phyloP scores from a whole-genome alignment of 441 rosid genomes.

The Cnidoscolus chayamansa region DNA sequence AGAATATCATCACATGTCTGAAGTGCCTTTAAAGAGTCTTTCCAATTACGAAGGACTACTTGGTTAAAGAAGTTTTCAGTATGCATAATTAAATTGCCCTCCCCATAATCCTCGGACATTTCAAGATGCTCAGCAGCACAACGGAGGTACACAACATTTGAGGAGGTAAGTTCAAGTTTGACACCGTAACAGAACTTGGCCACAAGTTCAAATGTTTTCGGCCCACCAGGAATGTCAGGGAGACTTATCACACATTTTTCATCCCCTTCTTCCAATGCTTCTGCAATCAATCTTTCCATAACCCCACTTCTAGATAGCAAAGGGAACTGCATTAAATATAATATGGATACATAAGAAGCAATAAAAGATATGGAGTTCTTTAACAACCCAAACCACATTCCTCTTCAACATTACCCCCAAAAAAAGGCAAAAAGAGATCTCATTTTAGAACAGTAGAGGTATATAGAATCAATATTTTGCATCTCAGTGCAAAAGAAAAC shows the following conservation, averaged over 20 bases:
- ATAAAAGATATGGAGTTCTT: background rate
- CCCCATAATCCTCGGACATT: conserved; percentile 93
- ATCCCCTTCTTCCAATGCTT: conserved; percentile 66
- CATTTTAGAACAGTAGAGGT: background rate
- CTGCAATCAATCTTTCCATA: conserved; percentile 85
- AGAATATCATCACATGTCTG: conserved; percentile 77
- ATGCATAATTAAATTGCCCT: conserved; percentile 69
- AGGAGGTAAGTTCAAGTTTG: conserved; percentile 85
- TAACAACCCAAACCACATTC: conserved; percentile 4
- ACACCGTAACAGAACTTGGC: conserved; percentile 97
- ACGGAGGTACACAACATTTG: conserved; percentile 74
- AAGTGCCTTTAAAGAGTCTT: conserved; percentile 75
- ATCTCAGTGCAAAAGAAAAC: too few species aligned
- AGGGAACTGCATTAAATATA: conserved; percentile 64
- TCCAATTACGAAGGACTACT: conserved; percentile 80
- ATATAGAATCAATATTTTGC: background rate
- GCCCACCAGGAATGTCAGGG: conserved; percentile 73
- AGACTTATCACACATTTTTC: conserved; percentile 59
- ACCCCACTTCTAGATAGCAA: conserved; percentile 92
- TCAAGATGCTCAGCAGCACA: conserved; percentile 88
- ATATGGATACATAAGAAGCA: conserved; percentile 7
- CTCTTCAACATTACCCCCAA: background rate
- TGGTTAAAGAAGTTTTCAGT: conserved; percentile 87
- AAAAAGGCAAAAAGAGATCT: background rate
- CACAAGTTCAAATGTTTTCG: conserved; percentile 87